Evolutionary conservation across 148 eudicot genomes (phyloP).

Genomic region (Rhododendron henanense): DNA sequence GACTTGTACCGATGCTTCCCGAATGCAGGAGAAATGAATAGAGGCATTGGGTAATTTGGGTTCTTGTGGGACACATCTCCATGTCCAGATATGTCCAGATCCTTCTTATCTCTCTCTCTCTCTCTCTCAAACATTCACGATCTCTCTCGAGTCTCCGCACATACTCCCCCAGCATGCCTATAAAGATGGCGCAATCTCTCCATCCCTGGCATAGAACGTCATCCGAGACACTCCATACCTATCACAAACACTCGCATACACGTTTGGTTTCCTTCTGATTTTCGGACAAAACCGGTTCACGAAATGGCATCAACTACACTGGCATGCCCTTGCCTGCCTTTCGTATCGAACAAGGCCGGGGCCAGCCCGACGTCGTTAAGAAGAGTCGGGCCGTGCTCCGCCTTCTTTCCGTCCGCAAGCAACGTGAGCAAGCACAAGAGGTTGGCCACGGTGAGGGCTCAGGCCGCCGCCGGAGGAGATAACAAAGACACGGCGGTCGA

Average conservation of each 20-base stretch:
- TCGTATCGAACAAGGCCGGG: constrained; percentile 16
- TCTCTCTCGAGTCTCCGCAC: not conserved
- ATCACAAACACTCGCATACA: not conserved
- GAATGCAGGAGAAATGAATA: not conserved
- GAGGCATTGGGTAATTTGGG: not conserved
- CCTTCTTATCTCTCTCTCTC: not conserved
- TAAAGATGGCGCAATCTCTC: not conserved
- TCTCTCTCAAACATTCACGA: not conserved
- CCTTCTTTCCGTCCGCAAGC: constrained; percentile 19
- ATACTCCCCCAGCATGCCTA: not conserved
- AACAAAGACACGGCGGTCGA: constrained; percentile 32
- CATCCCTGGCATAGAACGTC: not conserved
- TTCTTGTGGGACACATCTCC: not conserved
- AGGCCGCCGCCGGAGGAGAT: constrained; percentile 30
- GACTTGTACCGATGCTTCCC: not conserved
- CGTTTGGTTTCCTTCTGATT: not conserved
- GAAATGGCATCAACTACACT: constrained; percentile 28
- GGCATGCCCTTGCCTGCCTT: constrained; percentile 25
- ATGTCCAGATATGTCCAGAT: not conserved
- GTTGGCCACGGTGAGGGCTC: constrained; percentile 36
- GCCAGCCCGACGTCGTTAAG: not conserved
- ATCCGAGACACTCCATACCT: not conserved
- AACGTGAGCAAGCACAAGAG: not conserved
- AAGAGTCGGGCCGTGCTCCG: constrained; percentile 23
- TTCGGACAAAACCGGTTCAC: not conserved